Evolutionary conservation across 257 asterid genomes (phyloP).

Genomic region (Plantago major): DNA sequence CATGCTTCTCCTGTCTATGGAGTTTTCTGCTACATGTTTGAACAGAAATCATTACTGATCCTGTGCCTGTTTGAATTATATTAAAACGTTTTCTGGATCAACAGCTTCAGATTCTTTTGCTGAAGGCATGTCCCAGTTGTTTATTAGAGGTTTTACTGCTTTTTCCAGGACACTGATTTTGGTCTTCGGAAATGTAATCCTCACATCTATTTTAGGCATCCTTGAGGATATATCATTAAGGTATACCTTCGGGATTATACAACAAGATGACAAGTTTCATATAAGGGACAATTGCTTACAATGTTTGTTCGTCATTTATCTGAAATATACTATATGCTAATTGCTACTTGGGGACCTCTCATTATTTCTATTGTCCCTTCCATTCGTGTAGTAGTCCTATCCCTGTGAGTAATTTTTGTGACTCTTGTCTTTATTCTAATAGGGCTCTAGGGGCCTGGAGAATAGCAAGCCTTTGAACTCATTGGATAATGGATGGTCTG

Average conservation of each 20-base stretch:
- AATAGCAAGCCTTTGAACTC: slow-evolving; percentile 24
- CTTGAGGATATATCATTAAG: not conserved
- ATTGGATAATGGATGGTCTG: slow-evolving; percentile 34
- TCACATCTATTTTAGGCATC: not conserved
- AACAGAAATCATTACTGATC: too few relatives aligned
- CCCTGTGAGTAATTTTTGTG: not conserved
- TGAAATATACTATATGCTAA: not conserved
- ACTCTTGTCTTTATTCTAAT: slow-evolving; percentile 17
- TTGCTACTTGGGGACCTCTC: too few relatives aligned
- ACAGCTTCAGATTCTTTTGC: too few relatives aligned
- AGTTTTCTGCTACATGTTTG: too few relatives aligned
- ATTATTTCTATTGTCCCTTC: too few relatives aligned
- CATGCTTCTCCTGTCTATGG: not conserved
- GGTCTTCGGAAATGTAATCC: too few relatives aligned
- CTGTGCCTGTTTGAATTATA: too few relatives aligned
- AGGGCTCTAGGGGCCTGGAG: slow-evolving; percentile 50
- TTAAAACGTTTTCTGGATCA: too few relatives aligned
- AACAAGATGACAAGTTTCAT: slow-evolving; percentile 3
- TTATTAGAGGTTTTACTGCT: too few relatives aligned
- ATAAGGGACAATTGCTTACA: not conserved
- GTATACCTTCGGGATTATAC: not conserved
- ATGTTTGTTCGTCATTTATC: not conserved
- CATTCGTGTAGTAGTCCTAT: not conserved
- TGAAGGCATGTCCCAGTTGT: too few relatives aligned
- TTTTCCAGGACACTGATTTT: too few relatives aligned